Percentiles rank a stretch among this genome's conserved stretches.
Conservation (phyloP, 1,139 yeast genomes). For the Magnusiomyces paraingens region DNA sequence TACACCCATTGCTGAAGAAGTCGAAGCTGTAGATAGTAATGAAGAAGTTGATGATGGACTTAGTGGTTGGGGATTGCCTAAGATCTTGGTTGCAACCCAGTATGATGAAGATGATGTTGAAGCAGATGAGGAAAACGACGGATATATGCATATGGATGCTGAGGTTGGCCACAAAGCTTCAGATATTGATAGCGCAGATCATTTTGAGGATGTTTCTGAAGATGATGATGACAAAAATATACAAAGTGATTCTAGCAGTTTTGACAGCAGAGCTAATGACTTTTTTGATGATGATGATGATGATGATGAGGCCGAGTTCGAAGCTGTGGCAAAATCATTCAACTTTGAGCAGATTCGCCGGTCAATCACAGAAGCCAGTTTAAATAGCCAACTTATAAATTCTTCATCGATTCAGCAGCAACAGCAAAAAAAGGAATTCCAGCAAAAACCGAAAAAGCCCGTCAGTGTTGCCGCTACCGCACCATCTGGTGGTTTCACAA, state of each 20-base stretch:
- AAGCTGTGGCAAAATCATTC: too few relatives aligned
- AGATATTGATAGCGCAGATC: background rate
- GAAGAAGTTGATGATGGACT: slow-evolving; percentile 24
- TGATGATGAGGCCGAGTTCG: background rate
- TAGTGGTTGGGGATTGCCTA: slow-evolving; percentile 27
- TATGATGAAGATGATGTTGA: slow-evolving; percentile 16
- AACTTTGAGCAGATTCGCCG: too few relatives aligned
- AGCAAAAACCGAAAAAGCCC: too few relatives aligned
- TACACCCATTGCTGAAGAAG: too few relatives aligned
- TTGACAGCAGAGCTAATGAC: background rate
- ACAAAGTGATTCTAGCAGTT: background rate
- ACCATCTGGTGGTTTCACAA: too few relatives aligned
- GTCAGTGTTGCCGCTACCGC: too few relatives aligned
- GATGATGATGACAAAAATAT: background rate
- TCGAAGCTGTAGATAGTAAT: background rate
- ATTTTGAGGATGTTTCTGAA: background rate
- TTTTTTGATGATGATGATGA: background rate
- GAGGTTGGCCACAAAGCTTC: background rate
- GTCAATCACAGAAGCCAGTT: too few relatives aligned
- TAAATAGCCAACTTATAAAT: too few relatives aligned
- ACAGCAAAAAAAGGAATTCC: too few relatives aligned
- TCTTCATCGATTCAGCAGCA: too few relatives aligned
- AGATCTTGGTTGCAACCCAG: slow-evolving; percentile 17
- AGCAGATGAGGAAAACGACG: slow-evolving; percentile 8
- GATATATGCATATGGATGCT: background rate